Percentiles rank a stretch among this genome's conserved stretches.
phyloP scores from a whole-genome alignment of 2,329 filamentous ascomycete species.

The Lasiodiplodia theobromae region DNA sequence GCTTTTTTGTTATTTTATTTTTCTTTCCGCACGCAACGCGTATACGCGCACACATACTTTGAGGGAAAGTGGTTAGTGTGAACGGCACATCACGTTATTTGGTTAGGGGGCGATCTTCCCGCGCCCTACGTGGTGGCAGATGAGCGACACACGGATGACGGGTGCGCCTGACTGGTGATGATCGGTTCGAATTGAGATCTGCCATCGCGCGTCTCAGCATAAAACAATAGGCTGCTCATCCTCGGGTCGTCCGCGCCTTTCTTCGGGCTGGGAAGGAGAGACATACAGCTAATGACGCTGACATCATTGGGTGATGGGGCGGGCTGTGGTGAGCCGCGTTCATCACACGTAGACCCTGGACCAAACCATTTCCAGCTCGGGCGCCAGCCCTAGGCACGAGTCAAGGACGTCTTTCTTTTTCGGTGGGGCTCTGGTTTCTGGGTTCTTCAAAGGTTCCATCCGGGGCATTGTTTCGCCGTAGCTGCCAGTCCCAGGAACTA shows the following conservation, averaged over 20 bases:
- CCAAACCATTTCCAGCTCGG: too few species aligned
- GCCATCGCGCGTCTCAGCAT: conserved; percentile 20
- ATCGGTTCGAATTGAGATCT: conserved; percentile 15
- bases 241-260: background rate
- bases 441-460: background rate
- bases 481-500: background rate
- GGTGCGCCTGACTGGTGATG: background rate
- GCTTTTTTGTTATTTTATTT: conserved; percentile 2
- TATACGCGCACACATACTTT: background rate
- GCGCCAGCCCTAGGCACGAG: background rate
- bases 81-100: background rate
- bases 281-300: conserved; percentile 4
- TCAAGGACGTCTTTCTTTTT: background rate
- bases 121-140: background rate
- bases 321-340: background rate
- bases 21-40: background rate
- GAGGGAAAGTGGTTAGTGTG: background rate
- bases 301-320: conserved; percentile 16
- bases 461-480: conserved; percentile 5
- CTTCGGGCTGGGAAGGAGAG: background rate
- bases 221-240: conserved; percentile 5
- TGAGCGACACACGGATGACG: background rate
- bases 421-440: background rate
- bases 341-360: background rate
- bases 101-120: background rate